Evolutionary conservation across 495 filamentous ascomycete genomes (phyloP), one percentile per base, ranked within the genome.

Genomic region (Xylaria bambusicola): DNA sequence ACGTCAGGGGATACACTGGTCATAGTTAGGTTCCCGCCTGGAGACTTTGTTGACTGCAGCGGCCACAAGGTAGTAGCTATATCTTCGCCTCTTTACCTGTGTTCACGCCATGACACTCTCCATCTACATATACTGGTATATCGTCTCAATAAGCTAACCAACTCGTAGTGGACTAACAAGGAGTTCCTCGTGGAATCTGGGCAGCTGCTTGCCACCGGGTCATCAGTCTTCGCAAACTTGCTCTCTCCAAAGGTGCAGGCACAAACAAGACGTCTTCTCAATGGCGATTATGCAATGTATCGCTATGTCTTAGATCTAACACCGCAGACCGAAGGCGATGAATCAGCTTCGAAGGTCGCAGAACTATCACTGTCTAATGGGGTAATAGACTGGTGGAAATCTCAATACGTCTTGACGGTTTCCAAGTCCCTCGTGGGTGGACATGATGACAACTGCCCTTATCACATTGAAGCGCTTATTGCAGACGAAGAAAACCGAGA

Each of bases 241-340:
- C 78, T 87, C 12, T 69, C 64, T 17, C 78, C 79, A 3, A 66
- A 63, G n/a, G 49, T 33, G 5, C 80, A 83, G 50, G 52, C 53
- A 9, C 63, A 52, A 17, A 38, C 56, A 35, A 52, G 20, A 24
- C 56, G 63, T 26, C 48, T 54, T 24, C 38, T 21, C 24, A 6
- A 21, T 6, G 18, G 24, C 9, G 13, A 26, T 50, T 8, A 18
- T 20, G 29, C 2, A 27, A 3, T 41, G 8, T n/a, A 29, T 29
- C 48, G 56, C 48, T 88, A 80, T 59, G 68, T 87, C 15, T 63
- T 89, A 53, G 86, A 89, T 61, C 75, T 88, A 17, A 88, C 85
- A 1, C 85, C 85, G 15, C 81, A 82, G 0, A 64, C 64, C 1
- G 75, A 83, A 50, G 86, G 85, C 3, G 80, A 87, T 1, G 84